Base-by-base conservation (phyloP, 371 early-diverging fungal genomes). In the Rhizomucor miehei region DNA sequence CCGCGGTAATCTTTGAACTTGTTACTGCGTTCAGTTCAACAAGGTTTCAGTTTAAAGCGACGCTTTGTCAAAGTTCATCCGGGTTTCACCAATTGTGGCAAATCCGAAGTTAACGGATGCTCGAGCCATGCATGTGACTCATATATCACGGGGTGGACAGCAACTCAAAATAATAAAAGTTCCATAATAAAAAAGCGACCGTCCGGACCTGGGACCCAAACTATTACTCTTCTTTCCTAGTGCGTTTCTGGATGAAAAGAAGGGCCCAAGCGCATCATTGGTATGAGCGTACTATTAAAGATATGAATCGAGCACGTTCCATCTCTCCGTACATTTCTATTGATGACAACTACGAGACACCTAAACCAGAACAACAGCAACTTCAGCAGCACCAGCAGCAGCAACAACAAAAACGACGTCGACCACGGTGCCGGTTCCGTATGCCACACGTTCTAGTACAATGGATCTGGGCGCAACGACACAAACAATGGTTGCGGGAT, bases 391-490 rank as follows among this genome's bases (percentile, higher is more conserved):
- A 19, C 23, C 47, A 19, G 48, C 48, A 20, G 48, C 48, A 24
- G 24, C 48, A 41, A 0, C 25, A 14, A 10, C 34, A 13, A 8
- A 29, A 19, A 34, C 17, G 21, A 1, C 54, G 35, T 16, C 23
- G 34, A 12, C 29, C 34, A 37, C 36, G 51, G 3, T 50, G 51
- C 16, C 44, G 36, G 17, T 21, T 53, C 3, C 53, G 45, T n/a
- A 44, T 41, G 45, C 54, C 54, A 24, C 45, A 41, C 8, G 17
- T 52, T 25, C 16, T 52, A n/a, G 13, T 23, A 14, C 36, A 52
- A 20, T 41, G 38, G 39, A 34, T 41, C 13, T 43, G 43, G 52
- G 8, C 29, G 29, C 29, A 29, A 8, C 52, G 43, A 21, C 24
- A 52, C 52, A 21, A 14, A 14, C 43, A 40, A n/a, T 56, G 56